A percentile compares a stretch with the other conserved stretches of the same genome.
phyloP scores from a whole-genome alignment of 331 rosid genomes.

The Quercus tomentella region DNA sequence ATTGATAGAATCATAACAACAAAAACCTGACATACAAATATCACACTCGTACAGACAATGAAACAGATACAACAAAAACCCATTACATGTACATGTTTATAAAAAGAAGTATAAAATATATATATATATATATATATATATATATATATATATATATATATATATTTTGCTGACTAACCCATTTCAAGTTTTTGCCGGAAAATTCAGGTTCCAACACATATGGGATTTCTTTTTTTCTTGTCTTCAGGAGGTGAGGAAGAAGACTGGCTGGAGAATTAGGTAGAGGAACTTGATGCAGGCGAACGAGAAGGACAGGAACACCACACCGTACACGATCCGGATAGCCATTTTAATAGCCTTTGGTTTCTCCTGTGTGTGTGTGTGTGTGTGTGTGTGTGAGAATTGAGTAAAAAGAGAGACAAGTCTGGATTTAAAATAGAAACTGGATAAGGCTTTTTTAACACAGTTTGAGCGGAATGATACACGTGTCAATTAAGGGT shows the following conservation, averaged over 20 bases:
- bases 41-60: neutral
- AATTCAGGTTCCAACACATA: neutral
- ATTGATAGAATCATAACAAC: neutral
- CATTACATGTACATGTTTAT: neutral
- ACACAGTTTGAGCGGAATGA: neutral
- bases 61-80: conserved; percentile 1
- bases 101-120: neutral
- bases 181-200: neutral
- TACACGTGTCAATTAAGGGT: conserved; percentile 4
- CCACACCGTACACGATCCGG: conserved; percentile 39
- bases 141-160: no score
- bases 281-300: conserved; percentile 40
- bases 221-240: neutral
- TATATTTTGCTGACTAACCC: conserved; percentile 5
- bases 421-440: neutral
- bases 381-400: neutral
- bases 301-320: conserved; percentile 37
- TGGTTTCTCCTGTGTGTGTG: neutral
- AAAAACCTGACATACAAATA: neutral
- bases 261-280: conserved; percentile 43
- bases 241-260: conserved; percentile 31
- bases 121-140: no score
- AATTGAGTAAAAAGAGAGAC: neutral
- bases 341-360: conserved; percentile 13
- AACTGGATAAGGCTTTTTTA: conserved; percentile 13